Percentiles rank a stretch among this genome's conserved stretches.
phyloP scores from a whole-genome alignment of 1,284 basidiomycete species.

The Schizophyllum amplum region DNA sequence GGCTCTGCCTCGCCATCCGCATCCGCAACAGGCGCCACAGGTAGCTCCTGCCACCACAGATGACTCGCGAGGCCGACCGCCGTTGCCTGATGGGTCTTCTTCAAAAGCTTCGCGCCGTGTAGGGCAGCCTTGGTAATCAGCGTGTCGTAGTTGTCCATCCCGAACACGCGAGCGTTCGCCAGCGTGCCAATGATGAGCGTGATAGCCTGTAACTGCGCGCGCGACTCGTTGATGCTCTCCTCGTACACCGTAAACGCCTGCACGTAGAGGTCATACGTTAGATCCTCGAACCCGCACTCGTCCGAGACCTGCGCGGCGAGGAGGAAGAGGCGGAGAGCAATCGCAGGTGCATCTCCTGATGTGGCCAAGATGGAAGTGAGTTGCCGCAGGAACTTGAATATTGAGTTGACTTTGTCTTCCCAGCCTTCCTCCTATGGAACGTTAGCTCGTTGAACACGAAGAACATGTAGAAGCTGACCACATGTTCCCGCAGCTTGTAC shows the following conservation, averaged over 20 bases:
- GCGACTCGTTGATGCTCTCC: constrained; percentile 87
- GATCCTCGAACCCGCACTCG: constrained; percentile 88
- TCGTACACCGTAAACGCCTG: constrained; percentile 95
- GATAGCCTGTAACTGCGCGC: constrained; percentile 89
- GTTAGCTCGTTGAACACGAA: constrained; percentile 2
- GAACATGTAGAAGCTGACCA: constrained; percentile 30
- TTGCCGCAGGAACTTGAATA: constrained; percentile 90
- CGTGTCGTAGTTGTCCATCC: constrained; percentile 89
- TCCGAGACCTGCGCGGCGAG: constrained; percentile 89
- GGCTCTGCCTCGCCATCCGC: constrained; percentile 29
- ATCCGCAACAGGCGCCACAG: constrained; percentile 22
- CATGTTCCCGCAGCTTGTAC: constrained; percentile 71
- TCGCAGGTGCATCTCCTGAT: constrained; percentile 84
- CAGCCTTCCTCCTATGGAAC: constrained; percentile 66
- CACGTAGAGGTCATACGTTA: constrained; percentile 93
- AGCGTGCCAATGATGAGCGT: constrained; percentile 86
- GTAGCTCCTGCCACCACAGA: constrained; percentile 89
- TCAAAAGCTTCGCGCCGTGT: constrained; percentile 88
- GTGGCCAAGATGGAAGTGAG: constrained; percentile 86
- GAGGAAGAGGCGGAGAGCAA: constrained; percentile 88
- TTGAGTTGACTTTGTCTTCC: constrained; percentile 71
- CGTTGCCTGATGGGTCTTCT: constrained; percentile 93
- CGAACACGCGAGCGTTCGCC: constrained; percentile 79
- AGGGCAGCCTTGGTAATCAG: constrained; percentile 93
- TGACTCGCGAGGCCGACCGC: constrained; percentile 93